Conservation (phyloP, 306 rosid species). For the Canavalia gladiata region DNA sequence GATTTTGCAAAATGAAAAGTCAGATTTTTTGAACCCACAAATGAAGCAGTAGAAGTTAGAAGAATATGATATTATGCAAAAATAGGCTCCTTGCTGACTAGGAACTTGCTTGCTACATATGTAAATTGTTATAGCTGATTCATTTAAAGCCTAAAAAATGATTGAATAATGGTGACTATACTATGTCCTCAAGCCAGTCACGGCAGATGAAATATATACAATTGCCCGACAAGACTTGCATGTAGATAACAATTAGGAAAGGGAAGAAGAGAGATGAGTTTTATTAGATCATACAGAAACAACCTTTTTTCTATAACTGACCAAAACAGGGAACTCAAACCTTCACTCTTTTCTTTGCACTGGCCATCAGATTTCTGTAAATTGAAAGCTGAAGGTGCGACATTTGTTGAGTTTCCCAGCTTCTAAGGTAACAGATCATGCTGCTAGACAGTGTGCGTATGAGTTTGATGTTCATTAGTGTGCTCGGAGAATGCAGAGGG, state of each 20-base stretch:
- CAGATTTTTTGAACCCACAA: too few species aligned
- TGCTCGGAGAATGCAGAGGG: slow-evolving; percentile 35
- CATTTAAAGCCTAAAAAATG: slow-evolving; percentile 24
- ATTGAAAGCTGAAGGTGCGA: slow-evolving; percentile 31
- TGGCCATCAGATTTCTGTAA: slow-evolving; percentile 20
- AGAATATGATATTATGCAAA: too few species aligned
- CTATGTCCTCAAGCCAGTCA: slow-evolving; percentile 38
- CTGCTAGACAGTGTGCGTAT: slow-evolving; percentile 10
- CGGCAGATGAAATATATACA: slow-evolving; percentile 45
- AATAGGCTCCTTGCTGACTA: slow-evolving; percentile 1
- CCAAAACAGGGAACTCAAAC: slow-evolving; percentile 37
- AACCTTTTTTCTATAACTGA: slow-evolving; percentile 42
- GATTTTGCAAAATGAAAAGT: too few species aligned
- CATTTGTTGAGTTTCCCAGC: slow-evolving; percentile 36
- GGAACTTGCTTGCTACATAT: slow-evolving; percentile 2
- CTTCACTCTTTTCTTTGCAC: slow-evolving; percentile 41
- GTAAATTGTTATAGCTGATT: slow-evolving; percentile 35
- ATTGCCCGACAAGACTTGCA: slow-evolving; percentile 38
- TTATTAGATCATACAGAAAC: slow-evolving; percentile 36
- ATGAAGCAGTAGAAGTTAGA: slow-evolving; percentile 8
- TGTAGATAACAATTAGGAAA: slow-evolving; percentile 15
- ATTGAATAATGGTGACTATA: slow-evolving; percentile 29
- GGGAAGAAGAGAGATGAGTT: neutral
- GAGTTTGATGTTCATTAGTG: slow-evolving; percentile 37
- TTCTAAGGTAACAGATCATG: slow-evolving; percentile 41